phyloP scores from a whole-genome alignment of 140 eudicot genomes.

The Ambrosia hybrid region DNA sequence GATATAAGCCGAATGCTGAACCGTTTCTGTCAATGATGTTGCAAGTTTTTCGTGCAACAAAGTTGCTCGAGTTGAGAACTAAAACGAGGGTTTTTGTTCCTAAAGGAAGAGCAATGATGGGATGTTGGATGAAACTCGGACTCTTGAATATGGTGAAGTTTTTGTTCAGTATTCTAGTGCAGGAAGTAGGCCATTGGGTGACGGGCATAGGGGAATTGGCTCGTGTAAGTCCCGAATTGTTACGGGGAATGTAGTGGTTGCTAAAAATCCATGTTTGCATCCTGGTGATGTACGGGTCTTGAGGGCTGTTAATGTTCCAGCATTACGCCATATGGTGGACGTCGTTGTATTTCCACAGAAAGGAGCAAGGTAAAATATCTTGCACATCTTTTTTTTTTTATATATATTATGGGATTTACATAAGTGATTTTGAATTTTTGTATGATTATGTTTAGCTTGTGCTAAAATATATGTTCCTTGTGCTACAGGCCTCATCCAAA shows the following conservation, averaged over 20 bases:
- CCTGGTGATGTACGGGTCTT: conserved; percentile 92
- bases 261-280: conserved; percentile 95
- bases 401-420: not conserved
- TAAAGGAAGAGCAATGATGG: conserved; percentile 85
- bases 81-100: conserved; percentile 77
- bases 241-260: conserved; percentile 66
- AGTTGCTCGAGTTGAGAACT: conserved; percentile 69
- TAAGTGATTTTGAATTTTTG: conserved; percentile 2
- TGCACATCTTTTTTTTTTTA: not conserved
- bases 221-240: conserved; percentile 21
- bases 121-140: conserved; percentile 87
- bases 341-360: conserved; percentile 90
- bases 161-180: conserved; percentile 78
- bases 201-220: conserved; percentile 26
- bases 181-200: conserved; percentile 38
- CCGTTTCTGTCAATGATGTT: conserved; percentile 95
- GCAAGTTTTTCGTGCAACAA: conserved; percentile 84
- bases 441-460: conserved; percentile 9
- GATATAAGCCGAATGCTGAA: conserved; percentile 77
- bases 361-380: conserved; percentile 62
- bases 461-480: not conserved
- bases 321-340: conserved; percentile 86
- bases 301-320: conserved; percentile 70
- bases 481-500: conserved; percentile 89
- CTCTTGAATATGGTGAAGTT: conserved; percentile 84